phyloP scores from a whole-genome alignment of 192 early-diverging fungal genomes.

The Glomus cerebriforme region DNA sequence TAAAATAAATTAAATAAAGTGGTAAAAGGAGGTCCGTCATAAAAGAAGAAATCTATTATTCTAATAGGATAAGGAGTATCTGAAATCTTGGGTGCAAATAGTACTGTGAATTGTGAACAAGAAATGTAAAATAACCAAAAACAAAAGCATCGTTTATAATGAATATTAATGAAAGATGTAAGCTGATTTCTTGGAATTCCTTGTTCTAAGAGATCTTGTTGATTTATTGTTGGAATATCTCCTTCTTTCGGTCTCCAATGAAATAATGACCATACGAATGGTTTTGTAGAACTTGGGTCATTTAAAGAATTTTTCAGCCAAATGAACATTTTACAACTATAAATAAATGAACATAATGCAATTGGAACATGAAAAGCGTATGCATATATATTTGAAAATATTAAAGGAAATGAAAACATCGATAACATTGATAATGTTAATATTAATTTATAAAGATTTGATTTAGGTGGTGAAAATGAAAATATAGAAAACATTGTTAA shows the following conservation, averaged over 20 bases:
- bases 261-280: not conserved
- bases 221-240: not conserved
- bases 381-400: not conserved
- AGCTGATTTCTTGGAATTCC: not conserved
- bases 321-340: not conserved
- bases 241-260: not conserved
- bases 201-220: not conserved
- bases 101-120: not conserved
- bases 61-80: not conserved
- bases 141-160: not conserved
- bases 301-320: not conserved
- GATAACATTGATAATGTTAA: not conserved
- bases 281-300: not conserved
- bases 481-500: not conserved
- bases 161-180: not conserved
- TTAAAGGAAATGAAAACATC: not conserved
- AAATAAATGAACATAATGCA: not conserved
- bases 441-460: not conserved
- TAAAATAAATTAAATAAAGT: conserved; percentile 4
- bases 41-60: not conserved
- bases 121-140: not conserved
- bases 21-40: not conserved
- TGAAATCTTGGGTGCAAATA: not conserved
- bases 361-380: not conserved
- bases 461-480: not conserved